Percentiles rank a stretch among this genome's conserved stretches.
Evolutionary conservation across 2,329 filamentous ascomycete species (phyloP).

Genomic region (Clarireedia homoeocarpa): DNA sequence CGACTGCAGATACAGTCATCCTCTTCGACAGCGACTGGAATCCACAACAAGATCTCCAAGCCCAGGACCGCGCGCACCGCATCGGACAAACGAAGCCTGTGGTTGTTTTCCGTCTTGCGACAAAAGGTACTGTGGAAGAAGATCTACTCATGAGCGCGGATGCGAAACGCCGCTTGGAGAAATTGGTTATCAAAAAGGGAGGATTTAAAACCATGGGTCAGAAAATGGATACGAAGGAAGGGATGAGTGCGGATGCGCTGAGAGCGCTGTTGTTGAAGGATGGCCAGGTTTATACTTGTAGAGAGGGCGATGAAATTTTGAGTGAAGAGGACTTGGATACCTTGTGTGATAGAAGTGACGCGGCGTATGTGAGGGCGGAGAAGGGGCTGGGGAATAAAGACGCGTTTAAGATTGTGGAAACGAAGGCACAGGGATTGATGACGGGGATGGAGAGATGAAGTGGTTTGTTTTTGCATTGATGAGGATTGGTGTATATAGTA

Average conservation of each 20-base stretch:
- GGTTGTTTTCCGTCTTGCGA: conserved; percentile 87
- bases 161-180: conserved; percentile 84
- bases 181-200: conserved; percentile 92
- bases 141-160: conserved; percentile 79
- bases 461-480: neutral
- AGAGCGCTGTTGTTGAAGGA: conserved; percentile 60
- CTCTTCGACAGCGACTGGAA: conserved; percentile 92
- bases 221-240: conserved; percentile 44
- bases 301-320: conserved; percentile 57
- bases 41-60: conserved; percentile 92
- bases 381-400: conserved; percentile 67
- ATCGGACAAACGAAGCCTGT: conserved; percentile 92
- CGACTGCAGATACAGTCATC: conserved; percentile 84
- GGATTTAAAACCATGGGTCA: conserved; percentile 65
- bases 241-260: conserved; percentile 52
- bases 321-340: conserved; percentile 69
- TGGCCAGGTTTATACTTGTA: conserved; percentile 55
- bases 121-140: conserved; percentile 88
- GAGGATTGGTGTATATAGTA: neutral
- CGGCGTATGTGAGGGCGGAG: conserved; percentile 63
- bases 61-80: conserved; percentile 88
- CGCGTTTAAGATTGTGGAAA: conserved; percentile 73
- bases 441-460: conserved; percentile 16
- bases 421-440: conserved; percentile 42
- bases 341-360: conserved; percentile 63